A percentile compares a stretch with the other conserved stretches of the same genome.
Evolutionary conservation across 495 filamentous ascomycete species (phyloP).

Genomic region (Talaromyces stipitatus): DNA sequence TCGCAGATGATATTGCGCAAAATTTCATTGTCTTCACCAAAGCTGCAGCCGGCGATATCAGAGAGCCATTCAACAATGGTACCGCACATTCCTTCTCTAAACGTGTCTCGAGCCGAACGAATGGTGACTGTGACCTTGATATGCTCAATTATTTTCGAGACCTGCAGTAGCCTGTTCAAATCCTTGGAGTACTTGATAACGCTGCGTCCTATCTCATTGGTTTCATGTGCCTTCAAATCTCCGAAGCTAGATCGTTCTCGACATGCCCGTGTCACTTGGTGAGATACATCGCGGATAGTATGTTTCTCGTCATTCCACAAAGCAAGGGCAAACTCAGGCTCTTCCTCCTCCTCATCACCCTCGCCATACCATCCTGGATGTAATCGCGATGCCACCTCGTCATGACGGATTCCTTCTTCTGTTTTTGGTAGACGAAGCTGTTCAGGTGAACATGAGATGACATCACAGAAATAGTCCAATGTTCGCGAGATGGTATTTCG

Average conservation of each 20-base stretch:
- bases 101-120: conserved; percentile 86
- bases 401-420: conserved; percentile 64
- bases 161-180: conserved; percentile 60
- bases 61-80: conserved; percentile 96
- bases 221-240: conserved; percentile 69
- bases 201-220: conserved; percentile 77
- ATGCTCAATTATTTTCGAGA: conserved; percentile 79
- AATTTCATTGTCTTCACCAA: conserved; percentile 71
- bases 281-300: conserved; percentile 81
- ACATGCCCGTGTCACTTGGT: conserved; percentile 88
- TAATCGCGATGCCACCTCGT: conserved; percentile 74
- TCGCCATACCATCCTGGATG: conserved; percentile 64
- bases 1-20: conserved; percentile 78
- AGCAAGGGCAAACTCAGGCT: conserved; percentile 75
- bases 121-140: conserved; percentile 96
- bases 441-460: conserved; percentile 95
- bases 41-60: conserved; percentile 85
- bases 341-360: conserved; percentile 45
- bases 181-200: conserved; percentile 70
- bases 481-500: conserved; percentile 75
- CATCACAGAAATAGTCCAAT: conserved; percentile 92
- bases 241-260: conserved; percentile 62
- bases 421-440: conserved; percentile 83
- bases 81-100: conserved; percentile 95
- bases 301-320: conserved; percentile 99